Evolutionary conservation across 164 flowering plant genomes (phyloP).

Genomic region (Brasenia schreberi): DNA sequence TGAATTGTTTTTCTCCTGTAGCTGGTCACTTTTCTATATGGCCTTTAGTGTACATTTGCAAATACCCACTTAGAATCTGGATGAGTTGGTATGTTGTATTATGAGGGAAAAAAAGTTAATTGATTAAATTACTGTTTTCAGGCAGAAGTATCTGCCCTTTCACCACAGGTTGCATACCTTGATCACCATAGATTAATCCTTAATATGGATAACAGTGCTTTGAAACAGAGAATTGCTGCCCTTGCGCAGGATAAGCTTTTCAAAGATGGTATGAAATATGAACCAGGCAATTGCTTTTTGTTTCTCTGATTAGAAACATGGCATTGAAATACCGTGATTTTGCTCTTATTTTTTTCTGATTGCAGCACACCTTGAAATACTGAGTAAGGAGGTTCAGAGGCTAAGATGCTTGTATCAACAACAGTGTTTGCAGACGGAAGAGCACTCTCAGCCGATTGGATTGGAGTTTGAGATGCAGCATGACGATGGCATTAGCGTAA

Average conservation of each 20-base stretch:
- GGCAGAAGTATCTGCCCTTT: slow-evolving; percentile 64
- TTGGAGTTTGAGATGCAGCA: neutral
- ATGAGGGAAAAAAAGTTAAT: neutral
- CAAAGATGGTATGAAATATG: slow-evolving; percentile 51
- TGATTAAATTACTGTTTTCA: slow-evolving; percentile 5
- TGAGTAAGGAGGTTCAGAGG: slow-evolving; percentile 78
- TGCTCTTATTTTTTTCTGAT: neutral
- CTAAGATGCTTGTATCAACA: slow-evolving; percentile 54
- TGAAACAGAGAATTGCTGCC: slow-evolving; percentile 76
- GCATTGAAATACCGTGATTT: neutral
- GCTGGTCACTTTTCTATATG: no score
- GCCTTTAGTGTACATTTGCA: no score
- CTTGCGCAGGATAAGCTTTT: slow-evolving; percentile 73
- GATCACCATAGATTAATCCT: slow-evolving; percentile 73
- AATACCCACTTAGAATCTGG: no score
- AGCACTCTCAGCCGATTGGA: neutral
- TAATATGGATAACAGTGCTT: slow-evolving; percentile 61
- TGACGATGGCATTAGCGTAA: neutral
- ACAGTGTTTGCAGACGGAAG: slow-evolving; percentile 39
- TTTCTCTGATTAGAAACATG: neutral
- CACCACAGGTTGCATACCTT: slow-evolving; percentile 64
- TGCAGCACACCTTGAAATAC: slow-evolving; percentile 79
- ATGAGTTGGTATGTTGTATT: no score
- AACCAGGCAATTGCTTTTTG: neutral
- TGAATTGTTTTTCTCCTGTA: slow-evolving; percentile 4